Evolutionary conservation across 345 rosid species (phyloP).

Genomic region (Eucalyptus fibrosa): DNA sequence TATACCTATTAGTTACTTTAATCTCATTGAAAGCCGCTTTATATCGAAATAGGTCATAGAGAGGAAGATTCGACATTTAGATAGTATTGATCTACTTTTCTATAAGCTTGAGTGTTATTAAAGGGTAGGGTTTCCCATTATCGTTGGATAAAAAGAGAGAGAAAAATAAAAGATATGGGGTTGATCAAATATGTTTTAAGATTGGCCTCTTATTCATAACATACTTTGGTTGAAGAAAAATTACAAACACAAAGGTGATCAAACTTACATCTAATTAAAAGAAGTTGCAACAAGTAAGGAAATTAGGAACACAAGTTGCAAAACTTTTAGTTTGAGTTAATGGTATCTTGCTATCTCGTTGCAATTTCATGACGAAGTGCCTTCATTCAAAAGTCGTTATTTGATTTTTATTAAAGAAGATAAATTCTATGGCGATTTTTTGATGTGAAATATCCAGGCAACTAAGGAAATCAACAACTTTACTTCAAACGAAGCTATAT

Average conservation of each 20-base stretch:
- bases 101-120: neutral
- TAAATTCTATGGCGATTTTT: accelerated
- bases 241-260: neutral
- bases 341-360: neutral
- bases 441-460: neutral
- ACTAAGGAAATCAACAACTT: neutral
- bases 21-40: too few relatives aligned
- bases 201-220: neutral
- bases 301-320: neutral
- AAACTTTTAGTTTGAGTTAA: neutral
- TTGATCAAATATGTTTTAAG: neutral
- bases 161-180: neutral
- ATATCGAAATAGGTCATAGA: too few relatives aligned
- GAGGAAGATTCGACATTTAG: too few relatives aligned
- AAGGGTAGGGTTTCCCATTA: neutral
- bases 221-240: neutral
- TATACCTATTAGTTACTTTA: too few relatives aligned
- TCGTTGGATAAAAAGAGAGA: neutral
- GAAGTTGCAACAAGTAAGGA: neutral
- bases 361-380: too few relatives aligned
- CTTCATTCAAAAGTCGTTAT: too few relatives aligned
- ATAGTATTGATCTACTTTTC: too few relatives aligned
- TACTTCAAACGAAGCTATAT: neutral
- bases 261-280: neutral
- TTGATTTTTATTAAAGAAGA: neutral